phyloP scores from a whole-genome alignment of 768 basidiomycete species.

The Boletus coccyginus region DNA sequence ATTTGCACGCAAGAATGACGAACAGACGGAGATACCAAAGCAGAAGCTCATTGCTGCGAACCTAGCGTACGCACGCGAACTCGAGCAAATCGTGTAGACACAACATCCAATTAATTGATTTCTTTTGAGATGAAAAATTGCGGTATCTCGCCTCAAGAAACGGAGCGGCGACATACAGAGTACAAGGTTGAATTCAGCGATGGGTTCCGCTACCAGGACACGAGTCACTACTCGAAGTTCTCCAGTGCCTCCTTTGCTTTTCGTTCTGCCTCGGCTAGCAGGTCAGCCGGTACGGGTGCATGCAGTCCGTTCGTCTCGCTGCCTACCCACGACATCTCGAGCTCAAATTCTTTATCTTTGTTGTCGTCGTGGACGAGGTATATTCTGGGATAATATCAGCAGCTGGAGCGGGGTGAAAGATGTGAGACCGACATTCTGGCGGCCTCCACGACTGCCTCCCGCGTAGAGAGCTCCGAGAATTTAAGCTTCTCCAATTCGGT shows the following conservation, averaged over 20 bases:
- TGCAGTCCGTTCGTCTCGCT: constrained; percentile 79
- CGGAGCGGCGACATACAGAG: background rate
- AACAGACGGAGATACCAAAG: constrained; percentile 82
- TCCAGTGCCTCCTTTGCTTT: constrained; percentile 87
- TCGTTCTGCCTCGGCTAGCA: constrained; percentile 80
- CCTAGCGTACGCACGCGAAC: constrained; percentile 77
- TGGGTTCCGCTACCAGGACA: constrained; percentile 21
- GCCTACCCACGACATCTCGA: constrained; percentile 97
- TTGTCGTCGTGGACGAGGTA: constrained; percentile 97
- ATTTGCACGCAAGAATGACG: constrained; percentile 81
- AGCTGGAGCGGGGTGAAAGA: background rate
- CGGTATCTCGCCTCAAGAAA: too few relatives aligned
- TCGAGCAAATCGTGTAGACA: constrained; percentile 84
- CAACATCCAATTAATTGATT: background rate
- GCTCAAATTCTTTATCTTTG: constrained; percentile 97
- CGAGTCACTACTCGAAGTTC: constrained; percentile 46
- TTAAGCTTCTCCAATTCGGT: constrained; percentile 98
- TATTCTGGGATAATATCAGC: constrained; percentile 55
- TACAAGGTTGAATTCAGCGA: constrained; percentile 9
- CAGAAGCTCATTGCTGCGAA: constrained; percentile 78
- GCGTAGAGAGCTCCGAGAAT: constrained; percentile 70
- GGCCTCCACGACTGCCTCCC: constrained; percentile 89
- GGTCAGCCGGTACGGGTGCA: constrained; percentile 78
- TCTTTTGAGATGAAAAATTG: background rate
- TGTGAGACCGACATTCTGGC: constrained; percentile 80